phyloP scores from a whole-genome alignment of 257 asterid species.

The Catharanthus roseus region DNA sequence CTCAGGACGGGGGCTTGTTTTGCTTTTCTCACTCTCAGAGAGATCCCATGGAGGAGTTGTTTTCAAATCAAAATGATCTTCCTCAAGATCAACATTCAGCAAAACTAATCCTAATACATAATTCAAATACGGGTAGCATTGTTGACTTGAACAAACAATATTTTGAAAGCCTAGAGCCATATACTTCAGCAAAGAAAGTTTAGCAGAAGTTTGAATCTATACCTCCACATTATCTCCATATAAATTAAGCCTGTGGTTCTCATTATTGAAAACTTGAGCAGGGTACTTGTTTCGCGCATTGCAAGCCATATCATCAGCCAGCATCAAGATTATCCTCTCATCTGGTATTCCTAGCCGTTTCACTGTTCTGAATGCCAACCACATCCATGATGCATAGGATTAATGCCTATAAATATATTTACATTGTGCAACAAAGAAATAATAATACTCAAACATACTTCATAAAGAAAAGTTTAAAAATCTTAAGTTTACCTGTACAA shows the following conservation, averaged over 20 bases:
- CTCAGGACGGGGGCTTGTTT: neutral
- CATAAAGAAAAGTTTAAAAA: neutral
- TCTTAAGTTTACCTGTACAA: conserved; percentile 60
- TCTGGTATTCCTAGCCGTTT: conserved; percentile 97
- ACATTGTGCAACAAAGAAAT: neutral
- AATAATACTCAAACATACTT: neutral
- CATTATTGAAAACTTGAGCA: conserved; percentile 96
- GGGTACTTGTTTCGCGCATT: conserved; percentile 95
- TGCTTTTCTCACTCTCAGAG: neutral
- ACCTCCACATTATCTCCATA: conserved; percentile 99
- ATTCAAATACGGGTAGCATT: neutral
- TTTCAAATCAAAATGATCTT: neutral
- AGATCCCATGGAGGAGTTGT: neutral
- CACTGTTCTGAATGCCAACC: conserved; percentile 62
- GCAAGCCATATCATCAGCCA: conserved; percentile 99
- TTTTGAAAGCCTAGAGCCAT: neutral
- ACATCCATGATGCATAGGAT: conserved; percentile 1
- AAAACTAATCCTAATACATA: neutral
- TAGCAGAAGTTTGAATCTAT: conserved; percentile 6
- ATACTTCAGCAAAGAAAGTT: neutral
- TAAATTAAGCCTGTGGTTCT: conserved; percentile 84
- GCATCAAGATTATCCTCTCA: conserved; percentile 91
- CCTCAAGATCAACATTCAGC: neutral
- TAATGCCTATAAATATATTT: neutral
- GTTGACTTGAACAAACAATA: neutral